Percentiles rank a stretch among this genome's conserved stretches.
These are phyloP conservation scores for Phytopythium aichiense DNA, from an alignment of 352 stramenopile genomes.

Conservation along the genomic window DNA sequence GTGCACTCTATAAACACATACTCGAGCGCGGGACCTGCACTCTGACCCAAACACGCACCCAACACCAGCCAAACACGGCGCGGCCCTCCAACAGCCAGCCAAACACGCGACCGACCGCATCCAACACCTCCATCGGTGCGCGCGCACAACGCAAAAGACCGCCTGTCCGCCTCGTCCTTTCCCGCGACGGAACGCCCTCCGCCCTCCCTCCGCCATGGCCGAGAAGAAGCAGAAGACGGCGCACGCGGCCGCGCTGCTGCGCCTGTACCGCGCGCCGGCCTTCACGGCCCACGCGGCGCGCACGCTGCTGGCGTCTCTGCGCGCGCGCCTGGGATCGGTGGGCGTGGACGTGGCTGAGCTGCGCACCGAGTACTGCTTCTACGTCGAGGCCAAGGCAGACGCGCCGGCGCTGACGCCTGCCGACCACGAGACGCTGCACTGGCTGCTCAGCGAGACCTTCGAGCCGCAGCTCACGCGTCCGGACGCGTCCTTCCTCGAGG, in stretches of 20 bases:
- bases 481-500: conserved; percentile 50
- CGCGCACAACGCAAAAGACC: too few species aligned
- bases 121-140: too few species aligned
- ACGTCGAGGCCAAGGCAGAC: conserved; percentile 82
- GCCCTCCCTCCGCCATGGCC: conserved; percentile 22
- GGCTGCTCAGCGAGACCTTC: conserved; percentile 97
- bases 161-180: not conserved
- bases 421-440: conserved; percentile 86
- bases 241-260: conserved; percentile 33
- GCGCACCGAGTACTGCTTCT: conserved; percentile 96
- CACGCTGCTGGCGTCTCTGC: conserved; percentile 42
- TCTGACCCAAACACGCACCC: not conserved
- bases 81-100: not conserved
- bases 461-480: conserved; percentile 82
- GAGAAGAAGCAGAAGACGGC: conserved; percentile 76
- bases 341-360: conserved; percentile 49
- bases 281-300: conserved; percentile 63
- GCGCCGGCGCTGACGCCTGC: conserved; percentile 31
- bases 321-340: conserved; percentile 17
- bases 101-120: not conserved
- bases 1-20: too few species aligned
- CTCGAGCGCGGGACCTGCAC: too few species aligned
- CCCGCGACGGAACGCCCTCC: not conserved
- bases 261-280: conserved; percentile 75
- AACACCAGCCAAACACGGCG: conserved; percentile 2